Conservation (phyloP, 139 green algal genomes). For the Haematococcus lacustris region DNA sequence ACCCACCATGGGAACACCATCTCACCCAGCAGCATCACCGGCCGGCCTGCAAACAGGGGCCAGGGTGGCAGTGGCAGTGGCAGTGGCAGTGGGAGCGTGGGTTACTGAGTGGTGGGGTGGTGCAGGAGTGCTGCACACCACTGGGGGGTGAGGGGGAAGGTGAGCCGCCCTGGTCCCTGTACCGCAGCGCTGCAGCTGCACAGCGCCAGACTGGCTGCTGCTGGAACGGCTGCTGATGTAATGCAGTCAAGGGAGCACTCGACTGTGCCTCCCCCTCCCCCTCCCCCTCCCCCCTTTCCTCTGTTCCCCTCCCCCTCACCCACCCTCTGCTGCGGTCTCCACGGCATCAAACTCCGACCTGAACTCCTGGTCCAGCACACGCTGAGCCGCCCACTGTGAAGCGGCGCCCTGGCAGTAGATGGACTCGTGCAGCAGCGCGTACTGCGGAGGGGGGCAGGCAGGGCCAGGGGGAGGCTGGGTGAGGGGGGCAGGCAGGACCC, state of each 20-base stretch:
- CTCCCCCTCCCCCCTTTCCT: background rate
- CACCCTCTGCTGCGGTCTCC: slow-evolving; percentile 26
- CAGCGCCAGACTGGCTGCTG: background rate
- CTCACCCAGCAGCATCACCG: slow-evolving; percentile 82
- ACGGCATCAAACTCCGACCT: slow-evolving; percentile 59
- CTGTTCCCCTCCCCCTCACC: background rate
- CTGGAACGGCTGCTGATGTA: background rate
- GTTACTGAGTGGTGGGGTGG: background rate
- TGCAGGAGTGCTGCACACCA: background rate
- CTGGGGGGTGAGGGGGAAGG: background rate
- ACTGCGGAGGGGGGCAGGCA: too few relatives aligned
- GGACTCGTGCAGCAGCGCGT: slow-evolving; percentile 89
- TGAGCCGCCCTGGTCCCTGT: too few relatives aligned
- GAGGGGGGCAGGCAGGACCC: too few relatives aligned
- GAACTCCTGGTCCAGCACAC: slow-evolving; percentile 47
- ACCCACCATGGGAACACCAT: slow-evolving; percentile 95
- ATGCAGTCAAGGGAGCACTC: background rate
- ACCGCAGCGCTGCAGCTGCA: too few relatives aligned
- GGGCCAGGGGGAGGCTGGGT: too few relatives aligned
- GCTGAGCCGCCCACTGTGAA: slow-evolving; percentile 63
- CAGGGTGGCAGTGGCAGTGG: background rate
- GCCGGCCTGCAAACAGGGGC: slow-evolving; percentile 14
- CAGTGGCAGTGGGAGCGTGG: background rate
- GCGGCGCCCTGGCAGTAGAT: slow-evolving; percentile 85
- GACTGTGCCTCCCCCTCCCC: background rate